Base-by-base conservation (phyloP, 2,329 filamentous ascomycete species). In the Exophiala alcalophila region DNA sequence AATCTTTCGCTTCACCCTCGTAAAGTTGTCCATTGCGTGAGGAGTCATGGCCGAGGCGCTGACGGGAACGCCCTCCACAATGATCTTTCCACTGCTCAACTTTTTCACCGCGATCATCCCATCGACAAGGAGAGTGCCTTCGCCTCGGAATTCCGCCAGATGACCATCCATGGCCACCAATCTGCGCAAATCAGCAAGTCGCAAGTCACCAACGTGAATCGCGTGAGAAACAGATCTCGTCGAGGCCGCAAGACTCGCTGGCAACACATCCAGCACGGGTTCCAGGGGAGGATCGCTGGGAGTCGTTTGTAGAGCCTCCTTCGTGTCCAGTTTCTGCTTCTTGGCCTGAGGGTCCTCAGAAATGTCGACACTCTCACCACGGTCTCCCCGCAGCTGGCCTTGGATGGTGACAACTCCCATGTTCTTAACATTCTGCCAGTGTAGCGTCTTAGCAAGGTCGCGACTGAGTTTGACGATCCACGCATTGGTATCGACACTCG, bases 401-500 rank as follows among this genome's bases (percentile, higher is more conserved):
- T 88, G 94, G 41, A 98, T 75, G n/a, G 91, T 94, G 11, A 95
- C 91, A 44, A 98, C 87, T 26, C 88, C 86, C 5, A 97, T 72
- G 2, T 86, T 89, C 42, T 88, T 83, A 16, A 97, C 89, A 45
- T 87, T 90, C 68, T 97, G 92, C 92, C 92, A 97, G 59, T 86
- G 87, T 47, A 98, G 74, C 55, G 84, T 84, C 65, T 87, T 87
- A 46, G 94, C 85, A 14, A 98, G 78, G 30, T 78, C 72, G 55
- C 91, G 86, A 34, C 87, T 89, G 12, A 98, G 76, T 65, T 90
- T 94, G 47, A 98, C 86, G 16, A 86, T 83, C 92, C 94, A 98
- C 3, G 92, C 90, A 61, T 97, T 96, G 4, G 91, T 97, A 62
- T 98, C 92, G 28, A 97, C 91, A 59, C 90, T 96, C 9, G 91